Conservation (phyloP, 2,329 filamentous ascomycete genomes). For the Aspergillus calidoustus region DNA sequence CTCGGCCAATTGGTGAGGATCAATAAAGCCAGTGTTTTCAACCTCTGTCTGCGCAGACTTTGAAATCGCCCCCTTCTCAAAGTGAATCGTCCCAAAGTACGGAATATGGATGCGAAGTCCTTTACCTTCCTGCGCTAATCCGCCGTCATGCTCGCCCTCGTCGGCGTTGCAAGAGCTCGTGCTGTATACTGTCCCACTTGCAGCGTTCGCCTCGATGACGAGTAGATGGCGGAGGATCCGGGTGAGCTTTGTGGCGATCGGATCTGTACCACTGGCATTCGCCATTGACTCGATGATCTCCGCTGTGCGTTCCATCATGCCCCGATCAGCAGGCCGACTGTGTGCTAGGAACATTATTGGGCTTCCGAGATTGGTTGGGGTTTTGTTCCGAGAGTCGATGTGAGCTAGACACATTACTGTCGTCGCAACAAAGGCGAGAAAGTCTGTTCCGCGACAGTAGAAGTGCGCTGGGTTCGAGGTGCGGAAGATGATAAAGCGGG, state of each 20-base stretch:
- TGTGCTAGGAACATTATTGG: background rate
- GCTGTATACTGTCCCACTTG: slow-evolving; percentile 27
- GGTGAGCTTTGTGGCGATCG: slow-evolving; percentile 3
- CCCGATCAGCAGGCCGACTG: slow-evolving; percentile 41
- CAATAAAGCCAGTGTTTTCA: background rate
- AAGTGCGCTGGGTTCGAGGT: slow-evolving; percentile 41
- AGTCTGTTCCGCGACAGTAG: slow-evolving; percentile 57
- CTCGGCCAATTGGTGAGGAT: background rate
- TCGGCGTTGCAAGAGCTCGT: background rate
- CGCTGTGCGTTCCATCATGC: slow-evolving; percentile 45
- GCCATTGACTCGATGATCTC: slow-evolving; percentile 34
- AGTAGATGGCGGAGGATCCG: slow-evolving; percentile 43
- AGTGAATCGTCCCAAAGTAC: slow-evolving; percentile 15
- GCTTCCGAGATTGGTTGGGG: background rate
- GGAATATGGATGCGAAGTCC: slow-evolving; percentile 9
- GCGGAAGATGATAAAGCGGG: slow-evolving; percentile 55
- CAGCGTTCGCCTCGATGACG: slow-evolving; percentile 43
- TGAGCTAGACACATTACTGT: slow-evolving; percentile 54
- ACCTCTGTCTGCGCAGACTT: background rate
- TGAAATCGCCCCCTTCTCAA: slow-evolving; percentile 1
- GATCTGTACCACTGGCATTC: background rate
- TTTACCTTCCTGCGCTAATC: background rate
- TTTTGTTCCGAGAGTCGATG: slow-evolving; percentile 42
- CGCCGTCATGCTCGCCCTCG: slow-evolving; percentile 9
- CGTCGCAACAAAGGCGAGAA: slow-evolving; percentile 51